Percentiles rank a stretch among this genome's conserved stretches.
Evolutionary conservation across 1,284 basidiomycete species (phyloP).

Genomic region (Neolentinus lepideus): DNA sequence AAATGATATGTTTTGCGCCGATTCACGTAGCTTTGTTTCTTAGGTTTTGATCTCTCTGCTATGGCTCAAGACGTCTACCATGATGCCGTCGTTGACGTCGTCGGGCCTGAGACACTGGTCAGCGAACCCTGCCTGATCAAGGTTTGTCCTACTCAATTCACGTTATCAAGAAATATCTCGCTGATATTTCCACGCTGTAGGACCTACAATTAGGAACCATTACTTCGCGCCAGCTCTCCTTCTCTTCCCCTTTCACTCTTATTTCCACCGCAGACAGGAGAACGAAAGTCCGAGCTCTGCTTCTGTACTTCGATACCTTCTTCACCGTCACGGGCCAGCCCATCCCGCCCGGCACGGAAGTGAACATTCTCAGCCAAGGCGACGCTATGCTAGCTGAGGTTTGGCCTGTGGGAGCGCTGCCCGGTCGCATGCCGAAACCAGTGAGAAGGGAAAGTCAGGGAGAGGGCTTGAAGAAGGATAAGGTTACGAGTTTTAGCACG

Average conservation of each 20-base stretch:
- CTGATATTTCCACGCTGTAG: conserved; percentile 20
- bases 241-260: conserved; percentile 70
- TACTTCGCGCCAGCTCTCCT: conserved; percentile 69
- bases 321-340: conserved; percentile 63
- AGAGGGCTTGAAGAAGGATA: conserved; percentile 34
- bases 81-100: conserved; percentile 80
- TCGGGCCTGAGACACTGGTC: conserved; percentile 63
- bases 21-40: conserved; percentile 4
- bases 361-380: conserved; percentile 45
- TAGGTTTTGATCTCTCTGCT: conserved; percentile 81
- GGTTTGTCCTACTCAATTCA: conserved; percentile 29
- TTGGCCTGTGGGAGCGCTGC: conserved; percentile 36
- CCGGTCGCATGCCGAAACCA: conserved; percentile 46
- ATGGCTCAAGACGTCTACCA: conserved; percentile 70
- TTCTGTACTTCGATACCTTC: conserved; percentile 94
- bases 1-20: background rate
- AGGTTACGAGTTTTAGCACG: conserved; percentile 83
- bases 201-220: conserved; percentile 69
- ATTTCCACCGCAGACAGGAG: conserved; percentile 48
- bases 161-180: background rate
- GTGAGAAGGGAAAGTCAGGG: conserved; percentile 36
- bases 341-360: conserved; percentile 42
- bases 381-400: conserved; percentile 65
- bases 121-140: conserved; percentile 67
- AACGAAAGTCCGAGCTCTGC: conserved; percentile 71